Evolutionary conservation across 495 filamentous ascomycete genomes (phyloP).

Genomic region (Amniculicola lignicola): DNA sequence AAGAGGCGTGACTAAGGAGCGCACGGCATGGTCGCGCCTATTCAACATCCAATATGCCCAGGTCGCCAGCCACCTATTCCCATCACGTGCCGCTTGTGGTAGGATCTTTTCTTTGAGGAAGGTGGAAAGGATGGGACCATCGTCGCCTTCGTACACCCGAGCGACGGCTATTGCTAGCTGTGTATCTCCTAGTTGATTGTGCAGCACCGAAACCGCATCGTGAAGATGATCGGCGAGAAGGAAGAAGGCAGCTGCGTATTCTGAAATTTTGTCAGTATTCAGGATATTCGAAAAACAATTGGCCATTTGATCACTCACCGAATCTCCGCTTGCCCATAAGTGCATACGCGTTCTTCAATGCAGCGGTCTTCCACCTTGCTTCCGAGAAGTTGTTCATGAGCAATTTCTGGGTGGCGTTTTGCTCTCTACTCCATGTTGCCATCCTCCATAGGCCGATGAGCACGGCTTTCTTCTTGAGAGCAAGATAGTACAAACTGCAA

Average conservation of each 20-base stretch:
- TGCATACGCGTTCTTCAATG: conserved; percentile 97
- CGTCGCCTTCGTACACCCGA: conserved; percentile 84
- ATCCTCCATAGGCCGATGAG: conserved; percentile 94
- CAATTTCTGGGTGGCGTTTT: conserved; percentile 68
- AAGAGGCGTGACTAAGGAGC: conserved; percentile 78
- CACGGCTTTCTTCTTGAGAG: conserved; percentile 85
- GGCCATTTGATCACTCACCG: conserved; percentile 50
- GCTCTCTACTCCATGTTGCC: conserved; percentile 86
- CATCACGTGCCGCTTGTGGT: conserved; percentile 69
- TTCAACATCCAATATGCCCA: conserved; percentile 97
- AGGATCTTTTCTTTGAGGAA: conserved; percentile 79
- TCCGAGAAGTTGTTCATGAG: conserved; percentile 86
- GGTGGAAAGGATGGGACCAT: conserved; percentile 66
- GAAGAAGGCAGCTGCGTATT: conserved; percentile 96
- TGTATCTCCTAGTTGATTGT: conserved; percentile 78
- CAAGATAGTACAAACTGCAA: conserved; percentile 88
- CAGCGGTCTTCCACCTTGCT: conserved; percentile 80
- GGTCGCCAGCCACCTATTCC: conserved; percentile 89
- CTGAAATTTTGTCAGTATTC: conserved; percentile 42
- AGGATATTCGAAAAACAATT: conserved; percentile 38
- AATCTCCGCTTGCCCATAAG: conserved; percentile 87
- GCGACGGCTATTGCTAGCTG: conserved; percentile 90
- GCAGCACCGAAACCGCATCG: conserved; percentile 80
- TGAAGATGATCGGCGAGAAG: conserved; percentile 80
- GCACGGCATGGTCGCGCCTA: conserved; percentile 77